Evolutionary conservation across 345 rosid genomes (phyloP), one percentile per base, ranked within the genome.

Genomic region (Moringa oleifera): DNA sequence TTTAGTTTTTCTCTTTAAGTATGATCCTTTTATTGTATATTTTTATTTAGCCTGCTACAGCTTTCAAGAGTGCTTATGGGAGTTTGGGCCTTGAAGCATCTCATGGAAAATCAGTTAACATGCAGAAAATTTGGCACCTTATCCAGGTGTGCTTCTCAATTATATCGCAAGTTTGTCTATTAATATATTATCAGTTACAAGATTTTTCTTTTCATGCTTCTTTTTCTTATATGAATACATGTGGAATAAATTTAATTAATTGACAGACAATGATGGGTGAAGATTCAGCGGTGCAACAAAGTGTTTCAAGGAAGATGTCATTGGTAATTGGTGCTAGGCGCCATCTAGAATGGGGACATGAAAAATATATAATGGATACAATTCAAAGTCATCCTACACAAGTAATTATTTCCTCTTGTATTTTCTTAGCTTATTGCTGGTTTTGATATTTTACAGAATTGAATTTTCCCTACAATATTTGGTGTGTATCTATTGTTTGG

Each of bases 121-220:
- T 91, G 84, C 97, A 87, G 80, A 95, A 95, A 77, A 88, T 95
- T 71, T 95, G 99, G 99, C 93, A 89, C 77, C 96, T 95, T 75
- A 77, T 91, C 73, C 87, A 85, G 97, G 17, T 41, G 13, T 11
- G 47, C 47, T 41, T 41, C 47, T 41, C 12, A 41, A 28, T 28
- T 28, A 28, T 28, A 28, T 8, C 8, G 47, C 13, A 41, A 41
- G 17, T 41, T 36, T 36, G 0, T 62, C 41, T 54, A 20, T 31
- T 61, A 37, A n/a, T n/a, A n/a, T n/a, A n/a, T n/a, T n/a, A n/a
- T n/a, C n/a, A n/a, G n/a, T n/a, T n/a, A n/a, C n/a, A n/a, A n/a
- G n/a, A n/a, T n/a, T n/a, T n/a, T n/a, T 57, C 25, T 68, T 57
- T 20, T 45, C 47, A 18, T 20, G 51, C 25, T 64, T 55, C 61